Conservation (phyloP, 768 basidiomycete species). For the Boletus bicolor region DNA sequence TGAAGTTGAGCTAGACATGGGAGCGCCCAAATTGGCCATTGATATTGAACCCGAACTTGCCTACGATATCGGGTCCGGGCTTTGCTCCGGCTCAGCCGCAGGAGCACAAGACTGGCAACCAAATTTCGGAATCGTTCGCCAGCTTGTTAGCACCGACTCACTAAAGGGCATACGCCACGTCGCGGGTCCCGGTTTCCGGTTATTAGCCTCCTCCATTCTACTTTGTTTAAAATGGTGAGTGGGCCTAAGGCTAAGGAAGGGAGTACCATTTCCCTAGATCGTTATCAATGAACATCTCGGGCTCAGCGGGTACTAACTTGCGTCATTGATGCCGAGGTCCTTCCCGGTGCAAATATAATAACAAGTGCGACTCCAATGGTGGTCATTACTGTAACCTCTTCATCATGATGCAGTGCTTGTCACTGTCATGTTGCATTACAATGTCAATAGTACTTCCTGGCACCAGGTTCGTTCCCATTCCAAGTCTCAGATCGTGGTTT, state of each 20-base stretch:
- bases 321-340: neutral
- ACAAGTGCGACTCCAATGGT: no score
- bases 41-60: no score
- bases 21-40: no score
- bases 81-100: no score
- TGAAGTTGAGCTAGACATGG: no score
- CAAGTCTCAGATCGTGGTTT: neutral
- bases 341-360: no score
- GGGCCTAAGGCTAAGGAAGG: neutral
- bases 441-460: neutral
- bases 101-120: no score
- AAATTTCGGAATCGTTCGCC: no score
- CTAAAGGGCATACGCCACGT: no score
- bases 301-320: neutral
- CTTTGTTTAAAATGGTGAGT: neutral
- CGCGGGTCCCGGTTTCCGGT: neutral
- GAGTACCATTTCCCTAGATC: neutral
- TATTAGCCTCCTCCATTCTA: neutral
- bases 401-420: neutral
- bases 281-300: neutral
- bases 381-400: neutral
- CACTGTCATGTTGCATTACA: neutral
- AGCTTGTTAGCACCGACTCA: no score
- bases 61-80: no score
- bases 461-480: neutral